Evolutionary conservation across 2,329 filamentous ascomycete species (phyloP), one percentile per base, ranked within the genome.

Genomic region (Aspergillus tubingensis): DNA sequence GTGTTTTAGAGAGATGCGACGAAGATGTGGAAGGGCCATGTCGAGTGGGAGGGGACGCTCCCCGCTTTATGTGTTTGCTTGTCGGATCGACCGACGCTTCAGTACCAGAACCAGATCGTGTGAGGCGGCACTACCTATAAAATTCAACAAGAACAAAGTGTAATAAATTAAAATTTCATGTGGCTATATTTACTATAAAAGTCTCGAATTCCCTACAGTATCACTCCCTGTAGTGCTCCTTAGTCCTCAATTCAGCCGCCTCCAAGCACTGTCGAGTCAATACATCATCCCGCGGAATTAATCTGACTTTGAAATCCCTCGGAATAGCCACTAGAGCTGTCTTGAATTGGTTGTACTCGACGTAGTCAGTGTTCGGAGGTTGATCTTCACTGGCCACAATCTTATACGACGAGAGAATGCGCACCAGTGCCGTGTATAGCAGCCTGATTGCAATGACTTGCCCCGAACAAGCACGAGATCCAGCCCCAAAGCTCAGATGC

Each of bases 261-360:
- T 67, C 65, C 67, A 85, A 63, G 52, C 81, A 83, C 27, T 77
- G 75, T 1, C 65, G 70, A 3, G 74, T 77, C 25, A 70, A 61
- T 0, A 60, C 70, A 1, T 72, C 67, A 65, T 85, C 82, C 49
- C 85, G 75, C 0, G 83, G 82, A 15, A 85, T 74, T n/a, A 87
- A 70, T 66, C 76, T 82, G 5, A 86, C 80, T 66, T 84, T 85
- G 70, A 87, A 87, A 48, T 85, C 80, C 48, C 80, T 72, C 1
- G 85, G 85, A 54, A 87, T 86, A 0, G 85, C 85, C 11, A 87
- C 85, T 36, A 87, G 65, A 0, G 85, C 85, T 1, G 80, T 82
- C 72, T 87, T 86, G 65, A 86, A 81, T 66, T 83, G 79, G 64
- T 87, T 87, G 65, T 87, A 87, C 5, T 87, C 84, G 4, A 87